These are phyloP conservation scores for Letharia columbiana DNA, from an alignment of 495 filamentous ascomycete species.

Conservation along the genomic window DNA sequence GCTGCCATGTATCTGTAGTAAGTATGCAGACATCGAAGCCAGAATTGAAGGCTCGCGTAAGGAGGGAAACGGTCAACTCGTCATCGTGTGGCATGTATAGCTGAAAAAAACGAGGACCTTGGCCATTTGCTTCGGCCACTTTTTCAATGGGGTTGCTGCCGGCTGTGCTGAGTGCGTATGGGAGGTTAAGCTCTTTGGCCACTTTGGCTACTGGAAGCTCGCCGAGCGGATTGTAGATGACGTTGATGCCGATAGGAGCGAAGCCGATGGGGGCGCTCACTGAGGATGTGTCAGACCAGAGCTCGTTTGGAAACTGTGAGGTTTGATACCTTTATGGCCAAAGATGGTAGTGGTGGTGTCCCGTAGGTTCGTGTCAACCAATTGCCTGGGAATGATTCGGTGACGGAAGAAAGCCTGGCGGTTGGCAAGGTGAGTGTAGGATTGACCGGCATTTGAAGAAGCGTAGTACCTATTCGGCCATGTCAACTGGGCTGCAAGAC, in stretches of 20 bases:
- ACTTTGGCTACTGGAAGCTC: conserved; percentile 53
- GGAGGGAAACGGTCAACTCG: conserved; percentile 45
- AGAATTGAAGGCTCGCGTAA: conserved; percentile 43
- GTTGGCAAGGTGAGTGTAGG: conserved; percentile 57
- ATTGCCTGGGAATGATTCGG: conserved; percentile 53
- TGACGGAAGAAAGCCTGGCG: conserved; percentile 62
- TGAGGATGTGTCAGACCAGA: neutral
- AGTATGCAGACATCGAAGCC: conserved; percentile 54
- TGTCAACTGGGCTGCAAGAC: neutral
- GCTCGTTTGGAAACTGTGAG: too few species aligned
- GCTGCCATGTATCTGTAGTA: conserved; percentile 57
- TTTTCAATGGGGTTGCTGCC: conserved; percentile 51
- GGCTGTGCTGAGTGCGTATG: conserved; percentile 52
- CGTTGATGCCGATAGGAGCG: conserved; percentile 59
- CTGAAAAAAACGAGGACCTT: conserved; percentile 48
- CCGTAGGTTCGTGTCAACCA: conserved; percentile 52
- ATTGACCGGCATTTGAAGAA: conserved; percentile 57
- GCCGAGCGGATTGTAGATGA: conserved; percentile 51
- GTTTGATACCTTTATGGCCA: conserved; percentile 39
- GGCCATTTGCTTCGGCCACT: conserved; percentile 49
- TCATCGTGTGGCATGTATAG: conserved; percentile 60
- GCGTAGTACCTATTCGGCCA: conserved; percentile 44
- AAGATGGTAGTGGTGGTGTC: conserved; percentile 54
- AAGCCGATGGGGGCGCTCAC: conserved; percentile 42
- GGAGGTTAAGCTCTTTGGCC: conserved; percentile 46